Conservation (phyloP, 2,329 filamentous ascomycete genomes). For the Hymenoscyphus linearis region DNA sequence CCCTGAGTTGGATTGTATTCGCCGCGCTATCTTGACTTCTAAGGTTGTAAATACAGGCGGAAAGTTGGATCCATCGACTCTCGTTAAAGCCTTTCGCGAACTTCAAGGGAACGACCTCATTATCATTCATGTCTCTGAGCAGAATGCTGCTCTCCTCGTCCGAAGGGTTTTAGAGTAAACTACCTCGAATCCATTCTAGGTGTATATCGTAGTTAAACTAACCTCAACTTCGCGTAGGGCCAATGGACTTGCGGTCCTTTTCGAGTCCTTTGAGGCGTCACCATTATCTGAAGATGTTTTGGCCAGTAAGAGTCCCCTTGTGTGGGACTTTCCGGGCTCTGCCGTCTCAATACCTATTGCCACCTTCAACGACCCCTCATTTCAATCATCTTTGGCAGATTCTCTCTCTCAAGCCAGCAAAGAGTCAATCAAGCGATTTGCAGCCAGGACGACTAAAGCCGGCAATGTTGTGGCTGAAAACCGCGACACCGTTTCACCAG, state of each 20-base stretch:
- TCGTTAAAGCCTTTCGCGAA: constrained; percentile 29
- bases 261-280: constrained; percentile 59
- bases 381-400: constrained; percentile 42
- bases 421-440: constrained; percentile 49
- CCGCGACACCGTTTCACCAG: constrained; percentile 53
- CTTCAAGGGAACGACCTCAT: constrained; percentile 33
- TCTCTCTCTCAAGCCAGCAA: constrained; percentile 53
- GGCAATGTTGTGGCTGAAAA: constrained; percentile 43
- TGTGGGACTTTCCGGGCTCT: constrained; percentile 55
- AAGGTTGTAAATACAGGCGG: constrained; percentile 13
- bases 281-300: constrained; percentile 48
- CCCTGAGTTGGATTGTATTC: constrained; percentile 7
- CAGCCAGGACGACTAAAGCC: constrained; percentile 48
- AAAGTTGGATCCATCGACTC: constrained; percentile 18
- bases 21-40: constrained; percentile 11
- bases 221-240: constrained; percentile 1
- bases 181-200: background rate
- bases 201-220: background rate
- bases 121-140: constrained; percentile 41
- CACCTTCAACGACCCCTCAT: constrained; percentile 36
- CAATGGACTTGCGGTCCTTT: constrained; percentile 33
- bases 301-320: constrained; percentile 44
- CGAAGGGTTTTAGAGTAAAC: background rate
- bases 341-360: constrained; percentile 42
- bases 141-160: constrained; percentile 41